Conservation (phyloP, 73 alveolate genomes). For the Paramecium octaurelia region DNA sequence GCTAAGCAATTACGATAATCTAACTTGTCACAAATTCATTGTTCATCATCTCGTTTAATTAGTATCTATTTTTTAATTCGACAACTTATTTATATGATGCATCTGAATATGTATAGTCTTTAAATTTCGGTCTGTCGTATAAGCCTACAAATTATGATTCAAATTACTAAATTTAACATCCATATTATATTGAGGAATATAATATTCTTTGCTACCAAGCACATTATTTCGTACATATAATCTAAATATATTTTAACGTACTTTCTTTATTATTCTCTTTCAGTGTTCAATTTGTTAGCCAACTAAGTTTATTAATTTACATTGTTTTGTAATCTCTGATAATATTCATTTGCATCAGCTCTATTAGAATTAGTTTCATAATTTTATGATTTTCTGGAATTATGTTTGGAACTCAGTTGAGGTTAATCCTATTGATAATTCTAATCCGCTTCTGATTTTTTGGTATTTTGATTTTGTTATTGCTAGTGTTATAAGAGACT, state of each 20-base stretch:
- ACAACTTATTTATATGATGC: slow-evolving; percentile 1
- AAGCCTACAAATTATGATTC: neutral
- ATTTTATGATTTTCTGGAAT: neutral
- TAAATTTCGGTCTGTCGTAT: slow-evolving; percentile 21
- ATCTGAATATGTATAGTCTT: neutral
- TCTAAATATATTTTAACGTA: neutral
- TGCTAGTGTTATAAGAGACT: neutral
- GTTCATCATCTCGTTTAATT: neutral
- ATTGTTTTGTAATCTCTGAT: neutral
- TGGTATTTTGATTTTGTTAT: neutral
- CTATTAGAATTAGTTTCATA: neutral
- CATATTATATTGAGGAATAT: neutral
- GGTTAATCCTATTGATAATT: neutral
- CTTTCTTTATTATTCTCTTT: neutral
- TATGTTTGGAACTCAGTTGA: neutral
- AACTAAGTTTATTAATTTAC: neutral
- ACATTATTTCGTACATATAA: neutral
- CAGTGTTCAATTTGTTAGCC: neutral
- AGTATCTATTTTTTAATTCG: slow-evolving; percentile 23
- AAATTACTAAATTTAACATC: slow-evolving; percentile 20
- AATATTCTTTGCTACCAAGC: slow-evolving; percentile 4
- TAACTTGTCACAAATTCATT: slow-evolving; percentile 15
- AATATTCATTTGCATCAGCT: neutral
- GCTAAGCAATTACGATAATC: neutral
- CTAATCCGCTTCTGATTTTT: neutral